A percentile compares a stretch with the other conserved stretches of the same genome.
Evolutionary conservation across 2,329 filamentous ascomycete species (phyloP).

Genomic region (Aspergillus jensenii): DNA sequence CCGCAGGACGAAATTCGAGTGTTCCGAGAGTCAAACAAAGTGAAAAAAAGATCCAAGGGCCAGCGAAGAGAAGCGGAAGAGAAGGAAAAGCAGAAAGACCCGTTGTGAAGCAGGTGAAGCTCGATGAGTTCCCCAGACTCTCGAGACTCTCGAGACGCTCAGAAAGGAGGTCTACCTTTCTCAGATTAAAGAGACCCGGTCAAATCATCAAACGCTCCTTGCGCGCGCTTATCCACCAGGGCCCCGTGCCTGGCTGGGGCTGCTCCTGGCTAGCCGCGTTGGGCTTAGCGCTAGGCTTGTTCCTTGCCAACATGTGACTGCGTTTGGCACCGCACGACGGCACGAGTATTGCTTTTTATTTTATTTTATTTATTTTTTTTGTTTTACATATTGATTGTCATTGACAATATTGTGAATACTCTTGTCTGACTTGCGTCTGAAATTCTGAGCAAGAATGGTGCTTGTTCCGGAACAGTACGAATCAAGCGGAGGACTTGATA

Average conservation of each 20-base stretch:
- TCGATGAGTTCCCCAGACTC: constrained; percentile 28
- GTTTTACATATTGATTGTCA: too few relatives aligned
- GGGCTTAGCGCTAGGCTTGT: background rate
- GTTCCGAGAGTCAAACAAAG: constrained; percentile 28
- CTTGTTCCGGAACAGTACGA: too few relatives aligned
- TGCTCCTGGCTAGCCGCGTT: background rate
- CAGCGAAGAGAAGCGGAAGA: constrained; percentile 5
- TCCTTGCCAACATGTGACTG: too few relatives aligned
- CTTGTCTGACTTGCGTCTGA: too few relatives aligned
- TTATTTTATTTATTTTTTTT: too few relatives aligned
- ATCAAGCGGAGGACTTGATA: too few relatives aligned
- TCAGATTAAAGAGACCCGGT: constrained; percentile 13
- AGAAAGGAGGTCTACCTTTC: constrained; percentile 27
- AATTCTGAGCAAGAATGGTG: too few relatives aligned
- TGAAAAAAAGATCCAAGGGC: background rate
- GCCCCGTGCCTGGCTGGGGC: constrained; percentile 17
- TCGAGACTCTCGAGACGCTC: constrained; percentile 12
- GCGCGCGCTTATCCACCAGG: constrained; percentile 34
- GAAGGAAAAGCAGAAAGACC: constrained; percentile 14
- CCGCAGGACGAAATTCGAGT: constrained; percentile 24
- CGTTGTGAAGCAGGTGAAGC: constrained; percentile 14
- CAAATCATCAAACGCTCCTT: constrained; percentile 35
- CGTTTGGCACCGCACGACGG: too few relatives aligned
- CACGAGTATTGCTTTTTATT: too few relatives aligned
- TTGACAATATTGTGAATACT: too few relatives aligned